Base-by-base conservation (phyloP, 495 filamentous ascomycete genomes). In the Aspergillus sclerotioniger region DNA sequence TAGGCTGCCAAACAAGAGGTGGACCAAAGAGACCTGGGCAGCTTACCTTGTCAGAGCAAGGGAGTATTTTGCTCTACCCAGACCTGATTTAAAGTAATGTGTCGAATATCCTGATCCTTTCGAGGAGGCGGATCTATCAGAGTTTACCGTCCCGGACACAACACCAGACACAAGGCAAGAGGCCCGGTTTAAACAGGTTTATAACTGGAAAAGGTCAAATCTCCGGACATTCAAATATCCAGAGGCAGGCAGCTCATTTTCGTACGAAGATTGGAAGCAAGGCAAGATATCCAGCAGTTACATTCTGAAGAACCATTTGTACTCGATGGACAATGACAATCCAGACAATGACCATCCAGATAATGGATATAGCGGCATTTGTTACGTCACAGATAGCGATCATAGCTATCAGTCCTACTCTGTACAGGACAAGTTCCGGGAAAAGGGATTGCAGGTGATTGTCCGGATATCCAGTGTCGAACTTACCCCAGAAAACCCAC, bases 201-300 rank as follows among this genome's bases (percentile, higher is more conserved):
- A n/a, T n/a, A n/a, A n/a, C n/a, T n/a, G n/a, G n/a, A n/a, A n/a
- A n/a, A n/a, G n/a, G n/a, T n/a, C n/a, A n/a, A n/a, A n/a, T n/a
- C n/a, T 17, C 13, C 41, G 25, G 12, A 46, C 15, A 51, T 60
- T 60, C 31, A 4, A 60, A 6, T 52, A 60, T 29, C 54, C 58
- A 8, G 58, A 60, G 20, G 52, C 58, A 12, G 58, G 52, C 25
- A 51, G 29, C 20, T 50, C 57, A 20, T 60, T 50, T n/a, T 56
- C 59, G 21, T 61, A 61, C 20, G 48, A 52, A 3, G 59, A 57
- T 17, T 61, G 53, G 59, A 61, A 61, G 44, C 53, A 49, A 51
- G 59, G 59, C 16, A 61, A 51, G 47, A 57, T 45, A 29, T 13
- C 16, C 37, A 12, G n/a, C n/a, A n/a, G n/a, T n/a, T n/a, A n/a